Percentiles rank a stretch among this genome's conserved stretches.
Conservation (phyloP, 768 basidiomycete species). For the Pisolithus tinctorius region DNA sequence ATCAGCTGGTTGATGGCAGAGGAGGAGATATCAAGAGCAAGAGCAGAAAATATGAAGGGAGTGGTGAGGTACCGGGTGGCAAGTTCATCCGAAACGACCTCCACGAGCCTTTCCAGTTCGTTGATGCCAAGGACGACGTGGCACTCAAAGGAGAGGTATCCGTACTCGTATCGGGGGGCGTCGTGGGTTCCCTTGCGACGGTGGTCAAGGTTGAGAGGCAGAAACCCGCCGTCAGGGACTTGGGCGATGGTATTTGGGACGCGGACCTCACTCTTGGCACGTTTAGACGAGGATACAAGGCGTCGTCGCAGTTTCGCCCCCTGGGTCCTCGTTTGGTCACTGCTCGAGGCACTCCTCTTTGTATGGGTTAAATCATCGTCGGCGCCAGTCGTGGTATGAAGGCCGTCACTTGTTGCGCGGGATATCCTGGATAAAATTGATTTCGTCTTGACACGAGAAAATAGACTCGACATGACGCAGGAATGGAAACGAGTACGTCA, state of each 20-base stretch:
- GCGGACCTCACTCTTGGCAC: conserved; percentile 18
- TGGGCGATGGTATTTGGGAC: conserved; percentile 31
- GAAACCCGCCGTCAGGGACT: conserved; percentile 45
- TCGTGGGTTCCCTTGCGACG: conserved; percentile 34
- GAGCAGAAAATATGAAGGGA: conserved; percentile 85
- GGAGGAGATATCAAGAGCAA: conserved; percentile 81
- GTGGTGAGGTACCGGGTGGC: conserved; percentile 74
- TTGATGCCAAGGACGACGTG: conserved; percentile 72
- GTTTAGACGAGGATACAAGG: conserved; percentile 29
- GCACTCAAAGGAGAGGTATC: conserved; percentile 65
- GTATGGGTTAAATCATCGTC: conserved; percentile 8
- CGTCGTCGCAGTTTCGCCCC: conserved; percentile 26
- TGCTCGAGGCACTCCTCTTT: conserved; percentile 42
- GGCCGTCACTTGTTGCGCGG: conserved; percentile 41
- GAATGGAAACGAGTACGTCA: too few species aligned
- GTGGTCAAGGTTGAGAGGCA: conserved; percentile 45
- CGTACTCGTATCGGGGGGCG: conserved; percentile 50
- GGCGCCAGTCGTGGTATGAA: conserved; percentile 16
- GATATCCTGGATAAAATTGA: conserved; percentile 36
- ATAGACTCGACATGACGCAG: conserved; percentile 58
- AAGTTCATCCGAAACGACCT: conserved; percentile 63
- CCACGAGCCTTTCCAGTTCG: conserved; percentile 63
- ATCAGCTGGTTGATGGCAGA: conserved; percentile 70
- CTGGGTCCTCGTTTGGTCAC: conserved; percentile 38
- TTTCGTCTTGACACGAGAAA: conserved; percentile 61